These are phyloP conservation scores for Pichia sp. DNA, from an alignment of 1,139 yeast genomes.

Conservation along the genomic window DNA sequence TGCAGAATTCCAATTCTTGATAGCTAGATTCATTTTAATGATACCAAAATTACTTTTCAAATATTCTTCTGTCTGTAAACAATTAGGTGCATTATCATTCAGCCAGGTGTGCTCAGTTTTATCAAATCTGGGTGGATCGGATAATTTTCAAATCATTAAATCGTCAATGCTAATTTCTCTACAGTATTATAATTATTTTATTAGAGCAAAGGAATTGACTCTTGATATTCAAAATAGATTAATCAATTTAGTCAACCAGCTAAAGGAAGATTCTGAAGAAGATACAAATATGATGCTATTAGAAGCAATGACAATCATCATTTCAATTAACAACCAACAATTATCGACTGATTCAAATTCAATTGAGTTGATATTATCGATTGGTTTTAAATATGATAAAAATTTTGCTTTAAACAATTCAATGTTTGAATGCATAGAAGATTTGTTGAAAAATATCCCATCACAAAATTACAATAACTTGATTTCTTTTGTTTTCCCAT, in stretches of 20 bases:
- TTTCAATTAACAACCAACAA: conserved; percentile 37
- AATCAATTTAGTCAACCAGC: conserved; percentile 35
- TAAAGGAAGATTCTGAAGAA: conserved; percentile 66
- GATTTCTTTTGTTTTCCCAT: conserved; percentile 49
- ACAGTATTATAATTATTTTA: conserved; percentile 46
- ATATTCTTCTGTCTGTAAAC: conserved; percentile 35
- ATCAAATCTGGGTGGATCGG: conserved; percentile 21
- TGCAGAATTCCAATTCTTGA: conserved; percentile 30
- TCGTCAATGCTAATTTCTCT: conserved; percentile 47
- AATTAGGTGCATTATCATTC: conserved; percentile 37
- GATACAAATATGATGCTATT: conserved; percentile 73
- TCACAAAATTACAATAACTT: conserved; percentile 40
- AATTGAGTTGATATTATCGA: conserved; percentile 51
- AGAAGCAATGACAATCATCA: conserved; percentile 58
- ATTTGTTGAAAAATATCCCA: conserved; percentile 45
- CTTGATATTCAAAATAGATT: conserved; percentile 32
- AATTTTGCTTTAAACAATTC: conserved; percentile 58
- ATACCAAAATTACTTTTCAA: conserved; percentile 54
- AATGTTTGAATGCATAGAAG: conserved; percentile 52
- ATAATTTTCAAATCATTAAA: conserved; percentile 31
- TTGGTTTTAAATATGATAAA: conserved; percentile 69
- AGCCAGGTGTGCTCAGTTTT: conserved; percentile 27
- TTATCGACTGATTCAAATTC: conserved; percentile 37
- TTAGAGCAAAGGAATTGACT: conserved; percentile 27
- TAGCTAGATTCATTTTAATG: conserved; percentile 41